A percentile compares a stretch with the other conserved stretches of the same genome.
Conservation (phyloP, 225 moss, liverwort and hornwort genomes). For the Physcomitrellopsis africana region DNA sequence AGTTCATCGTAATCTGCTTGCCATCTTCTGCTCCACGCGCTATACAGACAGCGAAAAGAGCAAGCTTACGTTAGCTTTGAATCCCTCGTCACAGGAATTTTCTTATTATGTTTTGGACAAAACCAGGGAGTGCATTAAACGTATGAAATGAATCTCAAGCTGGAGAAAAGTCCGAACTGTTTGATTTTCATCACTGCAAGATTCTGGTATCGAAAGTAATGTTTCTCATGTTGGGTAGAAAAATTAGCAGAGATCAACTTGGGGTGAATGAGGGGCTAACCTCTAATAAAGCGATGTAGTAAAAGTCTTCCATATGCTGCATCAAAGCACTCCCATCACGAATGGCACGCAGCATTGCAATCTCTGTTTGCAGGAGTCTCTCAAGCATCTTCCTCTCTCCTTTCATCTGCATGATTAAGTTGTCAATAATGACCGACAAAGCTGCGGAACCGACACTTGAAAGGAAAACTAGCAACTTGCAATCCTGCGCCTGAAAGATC, state of each 20-base stretch:
- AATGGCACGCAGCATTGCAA: conserved; percentile 78
- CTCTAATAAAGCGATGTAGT: conserved; percentile 83
- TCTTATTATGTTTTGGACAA: not conserved
- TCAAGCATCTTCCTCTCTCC: conserved; percentile 80
- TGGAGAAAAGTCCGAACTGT: not conserved
- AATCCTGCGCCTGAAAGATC: not conserved
- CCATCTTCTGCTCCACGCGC: conserved; percentile 73
- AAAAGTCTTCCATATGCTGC: conserved; percentile 98
- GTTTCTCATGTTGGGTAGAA: conserved; percentile 3
- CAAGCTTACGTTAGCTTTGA: conserved; percentile 17
- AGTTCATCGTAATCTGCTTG: conserved; percentile 34
- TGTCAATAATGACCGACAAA: not conserved
- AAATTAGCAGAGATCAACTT: conserved; percentile 8
- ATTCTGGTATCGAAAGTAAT: not conserved
- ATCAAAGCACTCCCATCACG: conserved; percentile 92
- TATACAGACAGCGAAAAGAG: conserved; percentile 38
- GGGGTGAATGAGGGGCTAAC: conserved; percentile 33
- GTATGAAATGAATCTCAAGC: not conserved
- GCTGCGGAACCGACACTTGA: conserved; percentile 17
- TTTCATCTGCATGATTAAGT: conserved; percentile 62
- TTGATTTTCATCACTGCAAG: not conserved
- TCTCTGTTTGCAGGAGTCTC: conserved; percentile 78
- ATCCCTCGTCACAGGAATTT: not conserved
- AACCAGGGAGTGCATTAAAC: not conserved
- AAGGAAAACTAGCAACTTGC: not conserved